These are phyloP conservation scores for Aureoboletus auriporus DNA, from an alignment of 768 basidiomycete genomes.

Conservation along the genomic window DNA sequence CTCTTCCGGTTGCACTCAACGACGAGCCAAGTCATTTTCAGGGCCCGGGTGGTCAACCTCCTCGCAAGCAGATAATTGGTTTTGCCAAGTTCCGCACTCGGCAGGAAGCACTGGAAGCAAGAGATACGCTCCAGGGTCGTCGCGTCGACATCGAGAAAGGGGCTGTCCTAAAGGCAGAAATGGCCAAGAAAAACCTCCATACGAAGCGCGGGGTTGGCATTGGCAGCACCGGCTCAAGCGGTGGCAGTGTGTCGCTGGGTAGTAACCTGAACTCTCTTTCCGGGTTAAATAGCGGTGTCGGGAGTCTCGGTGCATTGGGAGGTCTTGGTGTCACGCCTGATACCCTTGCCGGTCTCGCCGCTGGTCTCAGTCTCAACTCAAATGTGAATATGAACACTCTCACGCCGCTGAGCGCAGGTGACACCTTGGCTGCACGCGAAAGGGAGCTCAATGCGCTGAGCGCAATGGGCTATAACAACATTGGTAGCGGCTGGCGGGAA, in stretches of 20 bases:
- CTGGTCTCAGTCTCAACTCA: conserved; percentile 27
- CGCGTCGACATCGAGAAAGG: conserved; percentile 93
- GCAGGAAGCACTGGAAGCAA: conserved; percentile 80
- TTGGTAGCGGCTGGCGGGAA: conserved; percentile 32
- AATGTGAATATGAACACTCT: conserved; percentile 26
- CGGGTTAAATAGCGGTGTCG: conserved; percentile 24
- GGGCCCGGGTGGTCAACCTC: conserved; percentile 38
- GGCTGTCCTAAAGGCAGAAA: conserved; percentile 92
- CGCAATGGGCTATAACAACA: conserved; percentile 42
- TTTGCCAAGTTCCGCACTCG: conserved; percentile 94
- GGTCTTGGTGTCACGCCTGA: conserved; percentile 27
- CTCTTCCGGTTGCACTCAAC: conserved; percentile 27
- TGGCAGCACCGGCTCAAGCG: conserved; percentile 32
- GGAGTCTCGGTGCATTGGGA: conserved; percentile 24
- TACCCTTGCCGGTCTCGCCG: conserved; percentile 25
- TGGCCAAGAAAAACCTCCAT: conserved; percentile 99
- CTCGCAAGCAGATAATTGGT: conserved; percentile 95
- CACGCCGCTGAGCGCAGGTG: conserved; percentile 19
- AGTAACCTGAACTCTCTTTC: conserved; percentile 21
- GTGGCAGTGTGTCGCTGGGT: conserved; percentile 28
- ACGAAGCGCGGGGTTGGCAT: conserved; percentile 89
- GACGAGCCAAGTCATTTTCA: conserved; percentile 33
- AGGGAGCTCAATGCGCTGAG: conserved; percentile 44
- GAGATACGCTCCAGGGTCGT: conserved; percentile 84
- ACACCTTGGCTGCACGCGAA: conserved; percentile 39